Percentiles rank a stretch among this genome's conserved stretches.
Evolutionary conservation across 192 early-diverging fungal species (phyloP).

Genomic region (Podila verticillata): DNA sequence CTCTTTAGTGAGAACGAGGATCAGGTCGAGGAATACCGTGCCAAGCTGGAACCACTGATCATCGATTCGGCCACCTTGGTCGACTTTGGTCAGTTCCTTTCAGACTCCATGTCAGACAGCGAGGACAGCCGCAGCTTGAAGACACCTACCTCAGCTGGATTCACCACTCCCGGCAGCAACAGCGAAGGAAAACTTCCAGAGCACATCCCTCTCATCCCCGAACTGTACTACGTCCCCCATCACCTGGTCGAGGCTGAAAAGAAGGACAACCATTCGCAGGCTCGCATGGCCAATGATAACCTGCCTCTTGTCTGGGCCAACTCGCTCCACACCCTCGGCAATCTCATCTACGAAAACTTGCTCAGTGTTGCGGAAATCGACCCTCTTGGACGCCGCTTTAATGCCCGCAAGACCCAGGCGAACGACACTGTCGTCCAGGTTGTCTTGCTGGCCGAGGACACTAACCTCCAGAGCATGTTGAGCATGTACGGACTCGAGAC

Average conservation of each 20-base stretch:
- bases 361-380: slow-evolving; percentile 80
- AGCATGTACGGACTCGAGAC: slow-evolving; percentile 80
- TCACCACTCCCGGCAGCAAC: slow-evolving; percentile 4
- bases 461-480: slow-evolving; percentile 70
- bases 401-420: slow-evolving; percentile 53
- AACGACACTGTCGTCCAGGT: slow-evolving; percentile 75
- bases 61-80: slow-evolving; percentile 70
- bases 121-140: slow-evolving; percentile 12
- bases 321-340: slow-evolving; percentile 78
- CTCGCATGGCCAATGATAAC: slow-evolving; percentile 81
- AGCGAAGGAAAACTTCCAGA: slow-evolving; percentile 29
- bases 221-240: slow-evolving; percentile 81
- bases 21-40: slow-evolving; percentile 73
- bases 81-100: slow-evolving; percentile 52
- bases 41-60: slow-evolving; percentile 69
- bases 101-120: slow-evolving; percentile 19
- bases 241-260: slow-evolving; percentile 74
- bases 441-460: slow-evolving; percentile 76
- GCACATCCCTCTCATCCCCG: slow-evolving; percentile 64
- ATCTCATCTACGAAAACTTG: slow-evolving; percentile 76
- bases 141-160: slow-evolving; percentile 32
- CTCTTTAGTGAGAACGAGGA: slow-evolving; percentile 71
- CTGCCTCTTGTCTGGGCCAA: slow-evolving; percentile 88
- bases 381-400: slow-evolving; percentile 76
- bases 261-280: slow-evolving; percentile 69